Base-by-base conservation (phyloP, 306 rosid genomes). In the Ormosia semicastrata region DNA sequence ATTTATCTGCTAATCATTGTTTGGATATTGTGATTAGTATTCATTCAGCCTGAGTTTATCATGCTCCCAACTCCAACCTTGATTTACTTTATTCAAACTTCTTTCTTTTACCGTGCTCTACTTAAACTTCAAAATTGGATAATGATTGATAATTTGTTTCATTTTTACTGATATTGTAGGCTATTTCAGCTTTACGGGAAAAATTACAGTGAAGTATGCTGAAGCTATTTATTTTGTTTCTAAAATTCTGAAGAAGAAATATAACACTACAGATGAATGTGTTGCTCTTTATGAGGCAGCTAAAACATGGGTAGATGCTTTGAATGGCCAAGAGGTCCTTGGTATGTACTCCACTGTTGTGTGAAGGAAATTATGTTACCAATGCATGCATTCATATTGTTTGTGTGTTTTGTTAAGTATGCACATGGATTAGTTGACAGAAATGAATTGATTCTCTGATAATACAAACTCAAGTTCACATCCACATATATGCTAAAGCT, bases 211-310 rank as follows among this genome's bases (percentile, higher is more conserved):
- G 49, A 93, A 95, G 83, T 95, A 89, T 89, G 98, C 90, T 81
- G 97, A 97, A 71, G 99, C 99, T 52, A 95, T 95, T 98, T 95
- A 93, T 80, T 93, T 91, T 71, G 98, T 95, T 52, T 93, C 97
- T 9, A 95, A 95, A 94, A 95, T 92, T 32, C 85, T 92, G 76
- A 95, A 93, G 90, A 93, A 93, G 89, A 95, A 93, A 87, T 93
- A 93, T 88, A 93, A 95, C 88, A 93, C 91, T 17, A 93, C 94
- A 1, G 95, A 95, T 85, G 99, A 95, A 78, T 98, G 99, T 46
- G 90, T 93, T 40, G 90, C 99, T 37, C 89, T 93, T 32, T 95
- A 95, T 76, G 97, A 95, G 84, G 94, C 99, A 46, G 98, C 97
- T 52, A 96, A 92, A 87, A 92, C 97, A 80, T 95, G 99, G 99